phyloP scores from a whole-genome alignment of 108 stramenopile species.

The Stephanodiscus minutulus region DNA sequence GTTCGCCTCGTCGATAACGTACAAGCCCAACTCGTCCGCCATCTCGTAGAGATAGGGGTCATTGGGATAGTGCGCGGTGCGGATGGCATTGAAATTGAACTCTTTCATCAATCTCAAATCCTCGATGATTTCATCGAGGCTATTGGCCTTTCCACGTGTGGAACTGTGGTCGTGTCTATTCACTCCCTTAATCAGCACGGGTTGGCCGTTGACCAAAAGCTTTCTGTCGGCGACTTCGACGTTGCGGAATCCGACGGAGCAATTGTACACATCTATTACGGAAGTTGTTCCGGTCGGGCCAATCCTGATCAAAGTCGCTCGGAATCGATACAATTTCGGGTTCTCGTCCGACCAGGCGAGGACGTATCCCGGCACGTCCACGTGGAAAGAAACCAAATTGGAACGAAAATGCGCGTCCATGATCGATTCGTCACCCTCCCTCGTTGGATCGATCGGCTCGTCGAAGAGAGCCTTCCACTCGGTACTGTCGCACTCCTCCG shows the following conservation, averaged over 20 bases:
- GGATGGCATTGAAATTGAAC: constrained; percentile 96
- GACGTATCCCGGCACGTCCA: constrained; percentile 20
- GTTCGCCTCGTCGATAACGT: constrained; percentile 97
- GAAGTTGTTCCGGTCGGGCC: neutral
- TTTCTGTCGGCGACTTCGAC: constrained; percentile 29
- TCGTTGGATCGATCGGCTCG: constrained; percentile 30
- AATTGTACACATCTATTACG: constrained; percentile 16
- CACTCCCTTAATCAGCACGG: constrained; percentile 53
- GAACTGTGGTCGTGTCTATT: constrained; percentile 97
- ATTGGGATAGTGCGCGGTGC: constrained; percentile 94
- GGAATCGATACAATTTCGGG: constrained; percentile 33
- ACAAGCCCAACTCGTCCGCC: constrained; percentile 90
- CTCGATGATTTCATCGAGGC: constrained; percentile 60
- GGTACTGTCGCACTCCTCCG: no score
- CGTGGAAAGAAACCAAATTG: constrained; percentile 33
- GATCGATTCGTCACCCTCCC: neutral
- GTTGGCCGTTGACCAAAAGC: constrained; percentile 44
- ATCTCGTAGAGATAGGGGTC: constrained; percentile 89
- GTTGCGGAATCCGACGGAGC: constrained; percentile 32
- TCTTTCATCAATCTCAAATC: constrained; percentile 71
- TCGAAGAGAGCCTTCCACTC: constrained; percentile 24
- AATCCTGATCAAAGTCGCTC: constrained; percentile 20
- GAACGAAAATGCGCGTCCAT: constrained; percentile 23
- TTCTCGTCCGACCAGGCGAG: constrained; percentile 37
- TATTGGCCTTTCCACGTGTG: constrained; percentile 78